Evolutionary conservation across 345 rosid species (phyloP), one percentile per base, ranked within the genome.

Genomic region (Eutrema heterophyllum): DNA sequence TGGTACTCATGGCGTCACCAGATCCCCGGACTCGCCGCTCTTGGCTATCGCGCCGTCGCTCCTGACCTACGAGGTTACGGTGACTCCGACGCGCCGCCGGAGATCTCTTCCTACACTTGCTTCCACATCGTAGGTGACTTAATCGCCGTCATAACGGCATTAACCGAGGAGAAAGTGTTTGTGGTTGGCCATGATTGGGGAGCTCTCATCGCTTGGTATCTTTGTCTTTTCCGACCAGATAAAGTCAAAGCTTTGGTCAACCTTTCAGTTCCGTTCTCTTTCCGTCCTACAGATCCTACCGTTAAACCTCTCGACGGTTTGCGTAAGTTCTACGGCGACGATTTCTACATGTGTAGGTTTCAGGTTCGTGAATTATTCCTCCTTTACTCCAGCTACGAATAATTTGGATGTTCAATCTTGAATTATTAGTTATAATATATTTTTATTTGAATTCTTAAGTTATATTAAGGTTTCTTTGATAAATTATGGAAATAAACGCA

Each of bases 291-390:
- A 0, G 53, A 78, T 68, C 71, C 71, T 2, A 35, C 71, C 11
- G 44, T 58, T 6, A 78, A 78, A 78, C 92, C 98, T 14, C 15
- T 84, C 4, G 84, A 83, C 5, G 3, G 12, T 27, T 15, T 89
- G 68, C 80, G 83, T 58, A 82, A 81, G 29, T 40, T 63, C n/a
- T 86, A 72, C 29, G 97, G 95, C 16, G 88, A 88, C 39, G 90
- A 89, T 50, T 91, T 79, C 79, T 91, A 94, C 78, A 52, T 89
- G 10, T 86, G 87, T 80, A 84, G 96, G 80, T 83, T 94, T 80
- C 96, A 93, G 96, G 98, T 89, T 61, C 14, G 79, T 68, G 61
- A 9, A 4, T 71, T 36, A 14, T 26, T 26, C 6, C 35, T 29
- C 13, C 3, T 35, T 14, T 7, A 8, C 60, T 15, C 38, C 5